Evolutionary conservation across 192 early-diverging fungal genomes (phyloP).

Genomic region (Entrophospora sp.): DNA sequence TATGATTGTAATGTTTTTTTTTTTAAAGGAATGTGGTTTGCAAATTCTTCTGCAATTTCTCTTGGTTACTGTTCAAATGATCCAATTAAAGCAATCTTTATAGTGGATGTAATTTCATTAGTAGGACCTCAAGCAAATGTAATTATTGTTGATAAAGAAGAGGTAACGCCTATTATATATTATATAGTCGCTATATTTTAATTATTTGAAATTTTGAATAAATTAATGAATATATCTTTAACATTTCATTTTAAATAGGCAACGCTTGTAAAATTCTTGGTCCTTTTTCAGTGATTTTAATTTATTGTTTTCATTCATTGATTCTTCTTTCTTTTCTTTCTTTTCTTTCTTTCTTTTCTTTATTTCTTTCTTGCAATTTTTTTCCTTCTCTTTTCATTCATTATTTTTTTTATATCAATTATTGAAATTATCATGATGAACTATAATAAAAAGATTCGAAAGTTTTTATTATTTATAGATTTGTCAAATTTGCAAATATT

Average conservation of each 20-base stretch:
- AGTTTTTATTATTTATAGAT: no score
- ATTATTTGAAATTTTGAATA: neutral
- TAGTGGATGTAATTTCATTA: neutral
- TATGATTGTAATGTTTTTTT: no score
- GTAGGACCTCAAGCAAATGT: neutral
- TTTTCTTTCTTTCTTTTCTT: no score
- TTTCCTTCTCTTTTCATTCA: no score
- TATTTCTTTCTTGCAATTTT: no score
- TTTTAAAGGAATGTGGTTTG: constrained; percentile 3
- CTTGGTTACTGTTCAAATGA: neutral
- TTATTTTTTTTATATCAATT: no score
- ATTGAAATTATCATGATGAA: no score
- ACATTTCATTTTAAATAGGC: neutral
- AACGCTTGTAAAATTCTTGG: neutral
- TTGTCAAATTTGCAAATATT: no score
- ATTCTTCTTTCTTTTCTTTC: no score
- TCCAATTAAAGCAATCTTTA: neutral
- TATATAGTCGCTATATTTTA: neutral
- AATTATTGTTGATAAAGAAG: constrained; percentile 8
- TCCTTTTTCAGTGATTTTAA: neutral
- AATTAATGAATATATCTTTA: neutral
- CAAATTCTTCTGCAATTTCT: neutral
- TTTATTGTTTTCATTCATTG: no score
- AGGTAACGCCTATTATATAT: no score
- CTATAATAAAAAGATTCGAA: no score